Evolutionary conservation across 371 early-diverging fungal species (phyloP).

Genomic region (Mortierella sp.): DNA sequence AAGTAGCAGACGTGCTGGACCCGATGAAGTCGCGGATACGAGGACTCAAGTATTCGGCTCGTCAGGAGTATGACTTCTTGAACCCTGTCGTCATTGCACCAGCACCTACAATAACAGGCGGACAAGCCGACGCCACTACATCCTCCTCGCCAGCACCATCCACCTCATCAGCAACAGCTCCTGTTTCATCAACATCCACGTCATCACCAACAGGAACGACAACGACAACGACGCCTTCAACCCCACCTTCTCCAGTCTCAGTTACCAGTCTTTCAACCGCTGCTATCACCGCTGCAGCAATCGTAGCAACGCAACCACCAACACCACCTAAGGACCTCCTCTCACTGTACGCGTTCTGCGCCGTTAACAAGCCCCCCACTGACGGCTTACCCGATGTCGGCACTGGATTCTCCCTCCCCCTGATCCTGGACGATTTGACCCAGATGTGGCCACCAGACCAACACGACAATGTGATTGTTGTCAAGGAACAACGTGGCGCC

Average conservation of each 20-base stretch:
- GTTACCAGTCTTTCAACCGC: conserved; percentile 23
- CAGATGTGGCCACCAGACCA: conserved; percentile 86
- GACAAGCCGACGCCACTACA: background rate
- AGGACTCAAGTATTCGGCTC: conserved; percentile 80
- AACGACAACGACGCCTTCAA: no score
- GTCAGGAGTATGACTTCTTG: conserved; percentile 79
- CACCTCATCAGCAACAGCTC: background rate
- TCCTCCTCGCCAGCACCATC: background rate
- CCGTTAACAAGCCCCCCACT: conserved; percentile 54
- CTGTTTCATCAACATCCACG: background rate
- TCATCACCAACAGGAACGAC: background rate
- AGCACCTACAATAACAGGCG: conserved; percentile 3
- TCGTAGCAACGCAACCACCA: conserved; percentile 60
- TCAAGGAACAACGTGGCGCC: conserved; percentile 67
- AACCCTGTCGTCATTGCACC: conserved; percentile 29
- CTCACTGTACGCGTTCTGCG: conserved; percentile 79
- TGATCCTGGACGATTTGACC: conserved; percentile 83
- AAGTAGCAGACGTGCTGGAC: conserved; percentile 79
- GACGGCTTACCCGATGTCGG: conserved; percentile 62
- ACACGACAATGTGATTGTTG: conserved; percentile 85
- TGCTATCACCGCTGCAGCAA: conserved; percentile 21
- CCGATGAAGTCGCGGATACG: conserved; percentile 72
- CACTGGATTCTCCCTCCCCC: conserved; percentile 66
- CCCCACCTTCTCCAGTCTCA: background rate
- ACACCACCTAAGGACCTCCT: conserved; percentile 82